Conservation (phyloP, 345 rosid species). For the Boechera divaricarpa region DNA sequence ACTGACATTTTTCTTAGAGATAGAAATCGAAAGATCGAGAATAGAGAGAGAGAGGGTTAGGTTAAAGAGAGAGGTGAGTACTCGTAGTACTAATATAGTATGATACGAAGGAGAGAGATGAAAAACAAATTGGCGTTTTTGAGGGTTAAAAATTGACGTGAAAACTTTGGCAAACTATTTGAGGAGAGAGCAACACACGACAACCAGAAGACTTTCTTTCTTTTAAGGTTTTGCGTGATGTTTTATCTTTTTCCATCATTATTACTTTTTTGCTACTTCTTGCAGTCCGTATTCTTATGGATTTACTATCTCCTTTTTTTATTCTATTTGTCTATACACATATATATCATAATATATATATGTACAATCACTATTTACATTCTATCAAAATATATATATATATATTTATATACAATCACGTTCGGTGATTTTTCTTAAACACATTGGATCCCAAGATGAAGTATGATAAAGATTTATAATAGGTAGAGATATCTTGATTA, state of each 20-base stretch:
- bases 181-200: constrained; percentile 39
- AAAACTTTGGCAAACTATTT: constrained; percentile 34
- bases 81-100: constrained; percentile 47
- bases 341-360: too few species aligned
- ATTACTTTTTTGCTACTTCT: constrained; percentile 39
- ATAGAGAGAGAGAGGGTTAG: constrained; percentile 26
- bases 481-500: neutral
- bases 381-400: too few species aligned
- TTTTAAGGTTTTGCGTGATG: constrained; percentile 51
- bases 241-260: constrained; percentile 44
- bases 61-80: constrained; percentile 45
- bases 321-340: constrained; percentile 32
- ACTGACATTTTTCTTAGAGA: constrained; percentile 50
- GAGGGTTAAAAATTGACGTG: constrained; percentile 38
- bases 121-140: neutral
- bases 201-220: constrained; percentile 39
- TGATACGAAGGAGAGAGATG: constrained; percentile 38
- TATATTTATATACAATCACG: neutral
- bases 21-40: constrained; percentile 25
- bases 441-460: constrained; percentile 6
- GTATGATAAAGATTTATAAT: neutral
- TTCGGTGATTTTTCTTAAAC: neutral
- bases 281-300: constrained; percentile 28
- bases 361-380: too few species aligned
- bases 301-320: constrained; percentile 22